phyloP scores from a whole-genome alignment of 2,329 filamentous ascomycete species.

The Clonostachys rhizophaga region DNA sequence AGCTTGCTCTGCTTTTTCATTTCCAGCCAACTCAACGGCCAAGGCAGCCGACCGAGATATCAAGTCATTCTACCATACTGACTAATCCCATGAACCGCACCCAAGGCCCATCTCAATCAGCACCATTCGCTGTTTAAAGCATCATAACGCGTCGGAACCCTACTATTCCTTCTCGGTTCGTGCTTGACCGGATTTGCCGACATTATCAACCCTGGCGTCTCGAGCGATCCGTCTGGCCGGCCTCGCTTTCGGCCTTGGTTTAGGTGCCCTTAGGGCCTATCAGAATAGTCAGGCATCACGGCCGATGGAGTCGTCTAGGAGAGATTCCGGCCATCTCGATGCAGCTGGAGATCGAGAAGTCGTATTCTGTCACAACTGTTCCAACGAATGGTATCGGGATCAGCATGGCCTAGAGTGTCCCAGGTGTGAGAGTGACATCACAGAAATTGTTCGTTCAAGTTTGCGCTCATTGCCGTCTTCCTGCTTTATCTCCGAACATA shows the following conservation, averaged over 20 bases:
- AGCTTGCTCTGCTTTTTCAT: too few species aligned
- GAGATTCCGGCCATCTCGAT: conserved; percentile 36
- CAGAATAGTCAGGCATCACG: conserved; percentile 36
- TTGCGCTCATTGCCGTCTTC: not conserved
- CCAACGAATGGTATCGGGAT: conserved; percentile 74
- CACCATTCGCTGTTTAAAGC: too few species aligned
- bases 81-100: too few species aligned
- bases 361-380: conserved; percentile 81
- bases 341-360: conserved; percentile 57
- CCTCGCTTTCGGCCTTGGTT: conserved; percentile 53
- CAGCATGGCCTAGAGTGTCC: conserved; percentile 69
- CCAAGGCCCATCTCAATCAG: too few species aligned
- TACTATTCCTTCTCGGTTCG: too few species aligned
- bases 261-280: conserved; percentile 51
- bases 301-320: conserved; percentile 24
- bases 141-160: too few species aligned
- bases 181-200: too few species aligned
- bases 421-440: conserved; percentile 71
- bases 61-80: too few species aligned
- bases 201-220: conserved; percentile 41
- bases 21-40: too few species aligned
- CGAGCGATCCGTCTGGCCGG: conserved; percentile 48
- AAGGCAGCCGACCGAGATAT: too few species aligned
- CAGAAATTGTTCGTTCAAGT: conserved; percentile 68
- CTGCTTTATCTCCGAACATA: not conserved